A percentile compares a stretch with the other conserved stretches of the same genome.
These are phyloP conservation scores for Penicillium mononematosum DNA, from an alignment of 495 filamentous ascomycete species.

Conservation along the genomic window DNA sequence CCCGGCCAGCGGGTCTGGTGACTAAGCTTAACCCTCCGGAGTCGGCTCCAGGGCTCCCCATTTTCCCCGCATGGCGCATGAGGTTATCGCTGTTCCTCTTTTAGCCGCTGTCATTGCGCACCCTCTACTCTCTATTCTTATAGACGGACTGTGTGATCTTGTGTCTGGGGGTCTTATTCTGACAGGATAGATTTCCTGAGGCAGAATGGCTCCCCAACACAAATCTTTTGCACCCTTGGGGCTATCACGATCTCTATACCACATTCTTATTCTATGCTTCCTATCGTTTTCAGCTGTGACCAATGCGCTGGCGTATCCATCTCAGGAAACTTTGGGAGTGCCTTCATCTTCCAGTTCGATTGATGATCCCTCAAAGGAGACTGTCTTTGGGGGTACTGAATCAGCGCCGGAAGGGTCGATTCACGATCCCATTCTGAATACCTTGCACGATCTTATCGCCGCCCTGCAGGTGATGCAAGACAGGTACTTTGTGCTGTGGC, in stretches of 20 bases:
- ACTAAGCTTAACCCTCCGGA: constrained; percentile 15
- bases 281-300: constrained; percentile 20
- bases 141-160: constrained; percentile 12
- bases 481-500: constrained; percentile 70
- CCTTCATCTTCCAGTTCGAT: not conserved
- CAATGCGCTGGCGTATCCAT: constrained; percentile 34
- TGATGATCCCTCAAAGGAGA: constrained; percentile 9
- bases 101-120: not conserved
- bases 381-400: constrained; percentile 15
- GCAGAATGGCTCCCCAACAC: constrained; percentile 21
- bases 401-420: constrained; percentile 5
- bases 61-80: constrained; percentile 27
- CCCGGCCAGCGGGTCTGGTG: constrained; percentile 11
- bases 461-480: constrained; percentile 75
- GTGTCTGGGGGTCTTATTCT: constrained; percentile 11
- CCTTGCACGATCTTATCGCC: constrained; percentile 47
- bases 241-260: constrained; percentile 17
- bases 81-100: constrained; percentile 3
- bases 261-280: constrained; percentile 26
- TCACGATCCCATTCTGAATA: constrained; percentile 25
- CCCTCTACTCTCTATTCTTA: constrained; percentile 18
- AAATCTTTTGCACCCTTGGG: constrained; percentile 12
- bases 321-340: constrained; percentile 26
- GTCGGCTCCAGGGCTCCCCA: not conserved
- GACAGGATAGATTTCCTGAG: constrained; percentile 8